Percentiles rank a stretch among this genome's conserved stretches.
Evolutionary conservation across 495 filamentous ascomycete species (phyloP).

Genomic region (Xylona heveae): DNA sequence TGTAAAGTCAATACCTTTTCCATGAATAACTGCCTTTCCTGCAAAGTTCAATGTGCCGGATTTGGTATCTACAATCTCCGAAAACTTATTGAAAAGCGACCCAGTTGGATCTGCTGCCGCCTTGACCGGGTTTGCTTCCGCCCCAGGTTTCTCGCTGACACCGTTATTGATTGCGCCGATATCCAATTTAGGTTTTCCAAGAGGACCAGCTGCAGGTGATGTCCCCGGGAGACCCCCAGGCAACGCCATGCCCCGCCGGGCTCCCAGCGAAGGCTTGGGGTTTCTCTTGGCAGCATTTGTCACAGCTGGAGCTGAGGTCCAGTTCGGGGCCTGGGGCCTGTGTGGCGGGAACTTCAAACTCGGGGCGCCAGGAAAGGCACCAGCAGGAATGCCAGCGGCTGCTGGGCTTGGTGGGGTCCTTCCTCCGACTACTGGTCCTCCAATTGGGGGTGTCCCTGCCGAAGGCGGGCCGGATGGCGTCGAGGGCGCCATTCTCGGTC

Average conservation of each 20-base stretch:
- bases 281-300: conserved; percentile 9
- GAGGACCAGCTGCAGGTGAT: no score
- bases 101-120: conserved; percentile 17
- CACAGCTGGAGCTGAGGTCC: conserved; percentile 27
- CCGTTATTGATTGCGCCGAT: no score
- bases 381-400: conserved; percentile 10
- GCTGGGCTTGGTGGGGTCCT: conserved; percentile 6
- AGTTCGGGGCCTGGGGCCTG: conserved; percentile 23
- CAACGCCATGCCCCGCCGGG: conserved; percentile 26
- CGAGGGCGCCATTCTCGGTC: no score
- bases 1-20: conserved; percentile 78
- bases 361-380: conserved; percentile 16
- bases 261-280: conserved; percentile 30
- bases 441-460: no score
- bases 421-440: no score
- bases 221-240: conserved; percentile 6
- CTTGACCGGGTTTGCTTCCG: no score
- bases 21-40: conserved; percentile 74
- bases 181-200: no score
- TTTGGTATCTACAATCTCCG: conserved; percentile 78
- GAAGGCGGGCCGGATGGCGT: no score
- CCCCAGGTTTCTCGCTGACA: background rate
- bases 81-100: conserved; percentile 73
- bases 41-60: conserved; percentile 83
- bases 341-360: conserved; percentile 18